Evolutionary conservation across 176 grass and related monocot species (phyloP).

Genomic region (Chrysopogon serrulatus): DNA sequence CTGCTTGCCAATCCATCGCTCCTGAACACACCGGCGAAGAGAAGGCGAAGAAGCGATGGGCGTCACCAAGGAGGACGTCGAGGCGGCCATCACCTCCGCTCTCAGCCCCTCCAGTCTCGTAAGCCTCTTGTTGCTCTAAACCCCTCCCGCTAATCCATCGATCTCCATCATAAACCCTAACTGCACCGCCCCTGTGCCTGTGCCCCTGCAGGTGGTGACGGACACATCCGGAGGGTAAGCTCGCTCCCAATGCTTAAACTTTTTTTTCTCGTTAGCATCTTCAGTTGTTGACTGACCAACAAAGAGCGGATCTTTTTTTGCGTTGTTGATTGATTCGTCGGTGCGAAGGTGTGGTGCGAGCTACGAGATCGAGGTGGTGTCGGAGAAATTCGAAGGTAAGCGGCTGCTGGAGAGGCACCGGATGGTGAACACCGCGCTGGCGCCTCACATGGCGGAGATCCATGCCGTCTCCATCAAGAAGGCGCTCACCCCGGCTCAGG

Average conservation of each 20-base stretch:
- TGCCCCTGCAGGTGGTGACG: slow-evolving; percentile 61
- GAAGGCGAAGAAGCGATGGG: slow-evolving; percentile 42
- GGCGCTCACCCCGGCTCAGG: slow-evolving; percentile 80
- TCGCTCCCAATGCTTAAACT: neutral
- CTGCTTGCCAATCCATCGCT: neutral
- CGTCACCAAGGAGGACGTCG: slow-evolving; percentile 83
- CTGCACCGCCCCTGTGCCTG: neutral
- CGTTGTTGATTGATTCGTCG: neutral
- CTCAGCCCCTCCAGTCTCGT: slow-evolving; percentile 80
- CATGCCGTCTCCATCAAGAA: slow-evolving; percentile 99
- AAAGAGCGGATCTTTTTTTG: neutral
- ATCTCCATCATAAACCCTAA: slow-evolving; percentile 42
- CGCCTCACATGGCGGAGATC: slow-evolving; percentile 81
- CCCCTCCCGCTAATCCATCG: neutral
- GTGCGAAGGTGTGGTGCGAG: slow-evolving; percentile 74
- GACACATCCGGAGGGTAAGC: slow-evolving; percentile 95
- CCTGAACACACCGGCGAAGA: neutral
- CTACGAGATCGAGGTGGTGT: slow-evolving; percentile 90
- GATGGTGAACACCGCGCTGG: slow-evolving; percentile 84
- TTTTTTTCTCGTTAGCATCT: neutral
- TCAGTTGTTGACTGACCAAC: neutral
- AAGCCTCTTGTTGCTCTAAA: slow-evolving; percentile 1
- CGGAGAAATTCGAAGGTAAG: slow-evolving; percentile 94
- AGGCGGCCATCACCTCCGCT: slow-evolving; percentile 64
- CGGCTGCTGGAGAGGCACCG: slow-evolving; percentile 89